Evolutionary conservation across 306 rosid species (phyloP).

Genomic region (Carpinus fangiana): DNA sequence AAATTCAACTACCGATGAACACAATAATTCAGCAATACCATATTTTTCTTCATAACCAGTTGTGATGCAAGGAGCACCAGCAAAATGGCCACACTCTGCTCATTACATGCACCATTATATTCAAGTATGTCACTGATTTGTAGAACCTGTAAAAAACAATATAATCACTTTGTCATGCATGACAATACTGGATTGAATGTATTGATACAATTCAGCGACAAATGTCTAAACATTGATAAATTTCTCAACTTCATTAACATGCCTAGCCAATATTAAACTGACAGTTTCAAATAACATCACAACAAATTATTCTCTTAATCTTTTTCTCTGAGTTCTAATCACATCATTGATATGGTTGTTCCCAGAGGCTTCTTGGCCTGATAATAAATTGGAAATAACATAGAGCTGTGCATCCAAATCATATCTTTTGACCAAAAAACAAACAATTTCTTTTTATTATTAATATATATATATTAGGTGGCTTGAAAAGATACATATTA

Average conservation of each 20-base stretch:
- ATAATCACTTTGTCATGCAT: not conserved
- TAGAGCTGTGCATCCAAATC: not conserved
- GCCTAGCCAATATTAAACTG: not conserved
- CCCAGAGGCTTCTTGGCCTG: not conserved
- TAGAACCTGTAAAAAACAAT: slow-evolving; percentile 56
- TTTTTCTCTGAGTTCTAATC: not conserved
- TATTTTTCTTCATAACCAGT: slow-evolving; percentile 71
- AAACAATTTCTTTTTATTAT: not conserved
- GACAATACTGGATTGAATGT: not conserved
- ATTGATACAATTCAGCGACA: slow-evolving; percentile 5
- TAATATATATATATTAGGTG: not conserved
- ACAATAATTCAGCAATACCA: slow-evolving; percentile 53
- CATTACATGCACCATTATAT: slow-evolving; percentile 65
- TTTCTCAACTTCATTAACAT: slow-evolving; percentile 10
- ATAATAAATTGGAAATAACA: not conserved
- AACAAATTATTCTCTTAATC: not conserved
- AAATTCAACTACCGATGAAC: slow-evolving; percentile 2
- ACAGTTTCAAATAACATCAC: not conserved
- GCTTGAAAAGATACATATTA: not conserved
- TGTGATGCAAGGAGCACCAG: slow-evolving; percentile 90
- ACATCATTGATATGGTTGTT: not conserved
- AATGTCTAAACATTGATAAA: not conserved
- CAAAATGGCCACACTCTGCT: slow-evolving; percentile 81
- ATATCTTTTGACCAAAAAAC: not conserved
- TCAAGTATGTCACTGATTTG: slow-evolving; percentile 92